Conservation (phyloP, 768 basidiomycete genomes). For the Suillus variegatus region DNA sequence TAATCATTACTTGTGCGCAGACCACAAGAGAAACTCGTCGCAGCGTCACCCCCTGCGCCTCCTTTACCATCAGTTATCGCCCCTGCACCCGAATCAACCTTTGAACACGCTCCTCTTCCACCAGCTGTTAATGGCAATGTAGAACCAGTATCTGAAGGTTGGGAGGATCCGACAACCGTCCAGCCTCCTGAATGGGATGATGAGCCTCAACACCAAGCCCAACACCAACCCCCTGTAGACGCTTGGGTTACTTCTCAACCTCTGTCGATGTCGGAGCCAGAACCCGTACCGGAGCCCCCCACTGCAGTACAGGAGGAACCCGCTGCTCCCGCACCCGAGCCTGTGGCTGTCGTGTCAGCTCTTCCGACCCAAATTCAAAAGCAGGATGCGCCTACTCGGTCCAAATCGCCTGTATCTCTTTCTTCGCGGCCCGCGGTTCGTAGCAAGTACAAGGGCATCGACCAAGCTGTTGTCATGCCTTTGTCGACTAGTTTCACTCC, state of each 20-base stretch:
- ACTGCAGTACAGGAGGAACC: constrained; percentile 37
- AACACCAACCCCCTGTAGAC: constrained; percentile 25
- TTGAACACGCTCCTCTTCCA: constrained; percentile 27
- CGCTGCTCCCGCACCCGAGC: constrained; percentile 29
- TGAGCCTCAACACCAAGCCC: constrained; percentile 43
- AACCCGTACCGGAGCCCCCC: constrained; percentile 21
- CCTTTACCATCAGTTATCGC: constrained; percentile 21
- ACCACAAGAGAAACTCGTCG: constrained; percentile 64
- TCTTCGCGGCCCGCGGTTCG: constrained; percentile 52
- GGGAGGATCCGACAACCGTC: constrained; percentile 76
- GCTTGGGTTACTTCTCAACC: constrained; percentile 30
- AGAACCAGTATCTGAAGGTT: constrained; percentile 42
- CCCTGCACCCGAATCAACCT: constrained; percentile 23
- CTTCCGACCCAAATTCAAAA: constrained; percentile 20
- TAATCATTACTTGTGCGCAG: constrained; percentile 34
- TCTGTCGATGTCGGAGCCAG: constrained; percentile 25
- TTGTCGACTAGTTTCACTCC: constrained; percentile 52
- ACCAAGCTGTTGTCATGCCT: constrained; percentile 84
- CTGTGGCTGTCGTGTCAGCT: constrained; percentile 28
- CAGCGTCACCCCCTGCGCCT: constrained; percentile 37
- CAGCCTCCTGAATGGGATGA: constrained; percentile 74
- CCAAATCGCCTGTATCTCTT: constrained; percentile 46
- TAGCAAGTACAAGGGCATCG: constrained; percentile 68
- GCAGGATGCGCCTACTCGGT: constrained; percentile 34
- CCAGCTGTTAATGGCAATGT: constrained; percentile 33